Evolutionary conservation across 2,329 filamentous ascomycete species (phyloP).

Genomic region (Diplodia mutila): DNA sequence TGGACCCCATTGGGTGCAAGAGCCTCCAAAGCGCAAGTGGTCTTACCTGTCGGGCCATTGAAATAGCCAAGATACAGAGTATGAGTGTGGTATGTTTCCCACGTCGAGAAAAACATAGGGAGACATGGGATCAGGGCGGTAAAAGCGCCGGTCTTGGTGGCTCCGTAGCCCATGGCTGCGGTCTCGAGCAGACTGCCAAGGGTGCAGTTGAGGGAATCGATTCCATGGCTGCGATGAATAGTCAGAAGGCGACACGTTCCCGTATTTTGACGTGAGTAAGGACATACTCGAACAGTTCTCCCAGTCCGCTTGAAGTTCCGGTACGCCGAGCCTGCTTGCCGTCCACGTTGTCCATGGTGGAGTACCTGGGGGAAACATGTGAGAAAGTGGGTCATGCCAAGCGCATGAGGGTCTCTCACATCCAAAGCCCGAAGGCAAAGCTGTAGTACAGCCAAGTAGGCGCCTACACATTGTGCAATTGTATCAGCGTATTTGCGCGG

Average conservation of each 20-base stretch:
- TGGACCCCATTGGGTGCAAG: background rate
- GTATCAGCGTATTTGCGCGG: slow-evolving; percentile 15
- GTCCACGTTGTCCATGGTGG: slow-evolving; percentile 98
- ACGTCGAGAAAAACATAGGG: slow-evolving; percentile 99
- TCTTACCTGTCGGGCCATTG: slow-evolving; percentile 80
- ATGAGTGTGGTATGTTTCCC: slow-evolving; percentile 99
- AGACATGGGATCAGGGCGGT: slow-evolving; percentile 89
- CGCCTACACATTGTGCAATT: slow-evolving; percentile 56
- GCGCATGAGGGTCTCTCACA: slow-evolving; percentile 56
- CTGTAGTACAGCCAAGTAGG: slow-evolving; percentile 94
- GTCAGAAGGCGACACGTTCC: background rate
- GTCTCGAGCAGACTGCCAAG: slow-evolving; percentile 88
- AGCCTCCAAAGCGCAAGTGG: background rate
- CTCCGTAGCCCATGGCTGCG: slow-evolving; percentile 88
- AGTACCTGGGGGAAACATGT: slow-evolving; percentile 59
- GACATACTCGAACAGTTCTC: slow-evolving; percentile 87
- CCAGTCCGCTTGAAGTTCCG: slow-evolving; percentile 89
- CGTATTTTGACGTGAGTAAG: background rate
- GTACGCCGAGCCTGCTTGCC: slow-evolving; percentile 96
- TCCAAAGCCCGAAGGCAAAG: slow-evolving; percentile 94
- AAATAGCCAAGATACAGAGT: slow-evolving; percentile 94
- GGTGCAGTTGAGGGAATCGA: slow-evolving; percentile 97
- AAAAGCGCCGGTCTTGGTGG: slow-evolving; percentile 82
- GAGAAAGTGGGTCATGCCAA: slow-evolving; percentile 15
- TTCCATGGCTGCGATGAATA: slow-evolving; percentile 69